phyloP scores from a whole-genome alignment of 192 early-diverging fungal genomes.

The Helicostylum pulchrum region DNA sequence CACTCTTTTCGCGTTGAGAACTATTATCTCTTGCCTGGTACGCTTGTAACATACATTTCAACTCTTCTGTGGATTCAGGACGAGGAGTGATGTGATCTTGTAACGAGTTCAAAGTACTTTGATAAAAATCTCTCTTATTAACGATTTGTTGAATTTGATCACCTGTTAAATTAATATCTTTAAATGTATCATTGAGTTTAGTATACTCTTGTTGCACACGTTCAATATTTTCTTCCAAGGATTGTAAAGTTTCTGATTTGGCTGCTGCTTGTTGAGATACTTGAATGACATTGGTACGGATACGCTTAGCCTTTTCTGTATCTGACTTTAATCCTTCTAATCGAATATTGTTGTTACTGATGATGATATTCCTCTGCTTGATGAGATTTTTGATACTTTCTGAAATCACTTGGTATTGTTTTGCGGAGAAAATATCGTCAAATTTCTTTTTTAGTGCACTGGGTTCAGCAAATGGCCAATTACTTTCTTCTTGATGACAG shows the following conservation, averaged over 20 bases:
- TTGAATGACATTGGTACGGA: not conserved
- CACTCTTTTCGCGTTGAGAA: not conserved
- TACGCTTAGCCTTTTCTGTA: not conserved
- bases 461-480: constrained; percentile 94
- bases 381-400: constrained; percentile 40
- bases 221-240: not conserved
- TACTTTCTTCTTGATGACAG: constrained; percentile 97
- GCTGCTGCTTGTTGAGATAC: not conserved
- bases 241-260: not conserved
- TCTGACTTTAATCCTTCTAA: not conserved
- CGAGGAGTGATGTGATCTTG: constrained; percentile 3
- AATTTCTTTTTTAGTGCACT: constrained; percentile 89
- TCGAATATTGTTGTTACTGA: constrained; percentile 13
- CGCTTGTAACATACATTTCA: not conserved
- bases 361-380: constrained; percentile 58
- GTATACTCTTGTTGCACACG: not conserved
- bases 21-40: not conserved
- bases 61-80: not conserved
- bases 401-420: constrained; percentile 35
- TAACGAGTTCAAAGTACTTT: not conserved
- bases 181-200: not conserved
- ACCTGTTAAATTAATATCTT: not conserved
- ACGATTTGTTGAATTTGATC: not conserved
- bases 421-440: constrained; percentile 96
- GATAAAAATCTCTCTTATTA: not conserved